Evolutionary conservation across 129 eudicot genomes (phyloP), one percentile per base, ranked within the genome.

Genomic region (Silybum marianum): DNA sequence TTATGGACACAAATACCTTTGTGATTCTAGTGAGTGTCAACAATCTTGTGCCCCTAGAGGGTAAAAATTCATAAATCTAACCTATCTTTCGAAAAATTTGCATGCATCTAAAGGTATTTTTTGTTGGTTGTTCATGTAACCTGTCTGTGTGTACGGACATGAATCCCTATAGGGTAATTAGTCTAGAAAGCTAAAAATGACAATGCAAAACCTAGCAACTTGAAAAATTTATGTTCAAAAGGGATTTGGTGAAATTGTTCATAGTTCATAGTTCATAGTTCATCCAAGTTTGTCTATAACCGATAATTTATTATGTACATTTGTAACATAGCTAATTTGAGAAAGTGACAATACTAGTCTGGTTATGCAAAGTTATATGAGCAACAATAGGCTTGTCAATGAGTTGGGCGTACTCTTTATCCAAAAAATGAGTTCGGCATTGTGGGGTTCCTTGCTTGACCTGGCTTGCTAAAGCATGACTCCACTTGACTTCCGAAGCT

Each of bases 101-200:
- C 66, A 11, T 70, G 6, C n/a, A 70, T 14, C 1, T 28, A n/a
- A 70, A 13, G 13, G 74, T 18, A 3, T 71, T 19, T 14, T 71
- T 7, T 71, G 23, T 32, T 14, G n/a, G 74, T 71, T 70, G 23
- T 65, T 22, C 14, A 30, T 71, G 74, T 71, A 71, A 71, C 74
- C 13, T 32, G 38, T 28, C n/a, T 9, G n/a, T 19, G 18, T 71
- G 34, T 21, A 18, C 16, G 36, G 13, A 71, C 44, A 30, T 71
- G 4, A 18, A 30, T 34, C 25, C 18, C 39, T 71, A 9, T 18
- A 30, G 46, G 26, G 30, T 65, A 21, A 34, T 34, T 71, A 34
- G 22, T 30, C 1, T 32, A 16, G 13, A 34, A 32, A 71, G 74
- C 46, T 71, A 71, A 36, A 6, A 36, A 32, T 71, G 74, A 34